A percentile compares a stretch with the other conserved stretches of the same genome.
These are phyloP conservation scores for Chalciporus sp. DNA, from an alignment of 1,284 basidiomycete species.

Conservation along the genomic window DNA sequence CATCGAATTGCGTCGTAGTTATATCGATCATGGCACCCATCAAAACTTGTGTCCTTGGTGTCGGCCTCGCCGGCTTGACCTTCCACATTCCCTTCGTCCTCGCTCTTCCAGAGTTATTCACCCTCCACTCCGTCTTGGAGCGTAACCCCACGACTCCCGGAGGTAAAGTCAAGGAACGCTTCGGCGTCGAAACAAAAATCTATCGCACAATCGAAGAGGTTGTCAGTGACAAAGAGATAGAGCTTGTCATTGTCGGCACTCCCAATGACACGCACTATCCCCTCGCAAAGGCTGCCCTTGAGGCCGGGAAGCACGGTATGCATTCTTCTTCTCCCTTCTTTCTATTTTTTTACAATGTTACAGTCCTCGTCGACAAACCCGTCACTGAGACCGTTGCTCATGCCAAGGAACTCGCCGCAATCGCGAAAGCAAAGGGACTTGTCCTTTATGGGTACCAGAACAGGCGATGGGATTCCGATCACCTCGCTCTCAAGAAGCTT, in stretches of 20 bases:
- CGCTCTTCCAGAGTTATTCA: conserved; percentile 74
- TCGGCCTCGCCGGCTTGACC: conserved; percentile 73
- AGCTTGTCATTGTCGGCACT: conserved; percentile 73
- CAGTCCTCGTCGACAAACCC: conserved; percentile 85
- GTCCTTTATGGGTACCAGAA: conserved; percentile 83
- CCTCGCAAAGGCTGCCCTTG: conserved; percentile 63
- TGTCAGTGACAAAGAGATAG: conserved; percentile 59
- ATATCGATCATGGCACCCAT: conserved; percentile 50
- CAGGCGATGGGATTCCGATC: conserved; percentile 83
- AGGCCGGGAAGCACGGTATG: conserved; percentile 79
- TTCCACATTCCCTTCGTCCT: conserved; percentile 83
- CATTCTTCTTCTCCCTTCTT: not conserved
- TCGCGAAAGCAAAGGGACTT: conserved; percentile 68
- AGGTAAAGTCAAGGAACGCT: conserved; percentile 65
- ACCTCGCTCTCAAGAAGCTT: conserved; percentile 71
- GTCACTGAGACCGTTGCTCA: conserved; percentile 68
- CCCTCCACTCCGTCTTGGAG: conserved; percentile 68
- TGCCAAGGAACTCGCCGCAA: conserved; percentile 64
- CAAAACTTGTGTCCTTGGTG: conserved; percentile 72
- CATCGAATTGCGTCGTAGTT: not conserved
- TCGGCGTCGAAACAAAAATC: conserved; percentile 60
- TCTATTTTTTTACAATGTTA: conserved; percentile 1
- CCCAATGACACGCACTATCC: conserved; percentile 82
- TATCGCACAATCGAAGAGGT: conserved; percentile 59
- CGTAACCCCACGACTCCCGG: conserved; percentile 59